Evolutionary conservation across 2,329 filamentous ascomycete genomes (phyloP), one percentile per base, ranked within the genome.

Genomic region (Hypoxylon sp.): DNA sequence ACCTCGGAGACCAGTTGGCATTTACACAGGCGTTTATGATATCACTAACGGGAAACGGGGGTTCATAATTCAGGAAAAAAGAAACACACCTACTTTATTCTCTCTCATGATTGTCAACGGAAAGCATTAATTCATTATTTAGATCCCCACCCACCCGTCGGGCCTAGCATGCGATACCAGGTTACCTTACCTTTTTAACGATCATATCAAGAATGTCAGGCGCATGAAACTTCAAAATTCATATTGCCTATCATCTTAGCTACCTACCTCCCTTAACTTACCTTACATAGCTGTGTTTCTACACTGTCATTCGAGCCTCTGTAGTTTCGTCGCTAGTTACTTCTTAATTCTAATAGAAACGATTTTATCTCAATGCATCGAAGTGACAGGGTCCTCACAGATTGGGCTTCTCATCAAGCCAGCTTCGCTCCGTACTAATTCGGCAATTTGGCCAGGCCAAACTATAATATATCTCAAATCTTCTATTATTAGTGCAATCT

Each of bases 1-100:
- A 60, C 68, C 68, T 68, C 68, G 68, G 61, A 68, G 65, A 67
- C 64, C 64, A 68, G 68, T 55, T 63, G 64, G 68, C 68, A 70
- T 70, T 68, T 70, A 65, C 61, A 64, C n/a, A 43, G 68, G 65
- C 65, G 65, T 70, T 62, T 45, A 68, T 68, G 68, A 68, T 65
- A 70, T 70, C 68, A 70, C 64, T 67, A 64, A 32, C 60, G 7
- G 62, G 63, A 17, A 13, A 60, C 57, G 60, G 67, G 67, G 49
- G 63, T 65, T 51, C 51, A 49, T 64, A 49, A 38, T 36, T 48
- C 28, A 63, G 60, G 63, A 59, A 63, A 60, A 68, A 68, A 61
- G 25, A 50, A n/a, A n/a, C n/a, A n/a, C n/a, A n/a, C n/a, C 14
- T 11, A 6, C 2, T 45, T 23, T 23, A 14, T 34, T 48, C 41